A percentile compares a stretch with the other conserved stretches of the same genome.
Conservation (phyloP, 768 basidiomycete genomes). For the Collybiopsis confluens region DNA sequence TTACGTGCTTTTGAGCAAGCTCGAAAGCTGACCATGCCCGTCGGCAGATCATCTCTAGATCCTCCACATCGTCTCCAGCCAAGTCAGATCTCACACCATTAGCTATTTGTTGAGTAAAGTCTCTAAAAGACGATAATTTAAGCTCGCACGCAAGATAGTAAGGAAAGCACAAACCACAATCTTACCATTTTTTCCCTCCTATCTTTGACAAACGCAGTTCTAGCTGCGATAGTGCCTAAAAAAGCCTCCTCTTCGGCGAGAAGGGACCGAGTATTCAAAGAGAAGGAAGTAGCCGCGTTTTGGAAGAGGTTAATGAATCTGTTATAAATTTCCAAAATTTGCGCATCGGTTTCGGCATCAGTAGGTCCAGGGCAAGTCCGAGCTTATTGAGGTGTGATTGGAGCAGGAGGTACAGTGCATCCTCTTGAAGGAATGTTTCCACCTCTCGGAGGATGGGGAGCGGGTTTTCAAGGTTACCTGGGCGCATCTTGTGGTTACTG, state of each 20-base stretch:
- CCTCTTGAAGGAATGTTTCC: background rate
- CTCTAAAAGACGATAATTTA: constrained; percentile 23
- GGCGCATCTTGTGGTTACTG: constrained; percentile 15
- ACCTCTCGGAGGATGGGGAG: background rate
- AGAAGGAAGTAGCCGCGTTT: constrained; percentile 44
- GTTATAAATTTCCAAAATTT: constrained; percentile 21
- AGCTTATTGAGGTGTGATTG: constrained; percentile 19
- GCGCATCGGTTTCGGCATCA: background rate
- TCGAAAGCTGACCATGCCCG: constrained; percentile 56
- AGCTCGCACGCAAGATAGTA: background rate
- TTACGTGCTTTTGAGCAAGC: constrained; percentile 23
- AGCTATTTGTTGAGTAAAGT: constrained; percentile 51
- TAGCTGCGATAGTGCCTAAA: constrained; percentile 63
- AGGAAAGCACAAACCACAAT: constrained; percentile 17
- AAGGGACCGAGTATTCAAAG: constrained; percentile 38
- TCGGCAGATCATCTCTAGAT: constrained; percentile 34
- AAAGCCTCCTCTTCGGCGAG: constrained; percentile 63
- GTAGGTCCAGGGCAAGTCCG: constrained; percentile 18
- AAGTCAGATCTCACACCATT: constrained; percentile 44
- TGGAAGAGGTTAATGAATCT: constrained; percentile 41
- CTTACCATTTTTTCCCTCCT: constrained; percentile 50
- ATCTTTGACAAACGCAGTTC: constrained; percentile 52
- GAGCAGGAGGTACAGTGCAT: constrained; percentile 14
- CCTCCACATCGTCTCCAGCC: constrained; percentile 36
- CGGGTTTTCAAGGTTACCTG: background rate